Base-by-base conservation (phyloP, 2,329 filamentous ascomycete species). In the Gremmenia infestans region DNA sequence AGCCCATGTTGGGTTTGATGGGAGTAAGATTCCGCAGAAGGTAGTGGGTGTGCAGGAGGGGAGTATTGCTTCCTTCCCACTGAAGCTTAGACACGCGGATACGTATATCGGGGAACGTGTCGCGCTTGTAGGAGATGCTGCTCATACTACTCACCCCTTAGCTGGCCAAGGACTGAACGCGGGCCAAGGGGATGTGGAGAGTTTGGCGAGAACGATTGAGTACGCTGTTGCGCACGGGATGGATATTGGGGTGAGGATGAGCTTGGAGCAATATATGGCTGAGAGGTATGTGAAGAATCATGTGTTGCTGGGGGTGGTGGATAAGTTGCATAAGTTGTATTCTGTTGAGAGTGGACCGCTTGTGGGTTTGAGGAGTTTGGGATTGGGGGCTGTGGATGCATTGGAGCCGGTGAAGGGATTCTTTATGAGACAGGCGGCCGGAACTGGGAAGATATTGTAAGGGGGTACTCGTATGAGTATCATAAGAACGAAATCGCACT, bases 121-220 rank as follows among this genome's bases (percentile, higher is more conserved):
- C 8, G 94, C 92, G 0, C 81, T 99, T 1, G 84, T 99, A 37
- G 94, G 94, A 58, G 94, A 99, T 63, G 94, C 94, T 1, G 94
- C 94, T 7, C 94, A 99, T 71, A 96, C 92, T 1, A 86, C 96
- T 62, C 94, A 99, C 71, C 94, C 94, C 0, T 85, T 99, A 4
- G 94, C 91, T 1, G 94, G 94, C 0, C 94, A 97, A 72, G 94
- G 94, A 1, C 78, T 99, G 14, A 99, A 99, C 69, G 88, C 95
- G 66, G 94, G 94, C 1, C 87, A 97, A 60, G 91, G 85, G 17
- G 94, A 99, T 69, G 88, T 94, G 0, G 86, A 90, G 65, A 87
- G 88, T 52, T 81, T 99, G 0, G 84, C 86, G 6, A 80, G 79
- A 60, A 85, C 85, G 0, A 88, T 99, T 50, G 83, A 85, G 58